Evolutionary conservation across 345 rosid species (phyloP), one percentile per base, ranked within the genome.

Genomic region (Gossypium raimondii): DNA sequence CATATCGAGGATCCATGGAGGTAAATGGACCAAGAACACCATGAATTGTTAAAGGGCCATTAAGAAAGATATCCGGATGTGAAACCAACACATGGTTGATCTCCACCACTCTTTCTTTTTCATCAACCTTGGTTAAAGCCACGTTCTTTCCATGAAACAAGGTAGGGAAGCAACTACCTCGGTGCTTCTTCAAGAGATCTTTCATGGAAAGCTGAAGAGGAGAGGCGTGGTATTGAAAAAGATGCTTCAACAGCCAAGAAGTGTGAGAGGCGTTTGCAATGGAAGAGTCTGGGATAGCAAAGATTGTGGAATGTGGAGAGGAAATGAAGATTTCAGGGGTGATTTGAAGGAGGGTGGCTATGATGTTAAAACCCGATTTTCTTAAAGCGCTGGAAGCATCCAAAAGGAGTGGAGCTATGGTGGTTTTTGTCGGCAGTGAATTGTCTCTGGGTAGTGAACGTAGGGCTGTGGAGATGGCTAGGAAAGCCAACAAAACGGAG

Each of bases 41-140:
- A 50, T 94, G 94, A 76, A 92, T 86, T 1, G 87, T 86, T 22
- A 89, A 58, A 14, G 84, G 80, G 50, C 82, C 89, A 72, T 84
- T 88, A 75, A 92, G 90, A 85, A 88, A 86, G 53, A 92, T 41
- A 72, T 94, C 86, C 2, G 97, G 97, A 56, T 89, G 86, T 7
- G 97, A 80, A 11, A 92, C 73, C 18, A 29, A 48, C 3, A 88
- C 89, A 72, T 78, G 81, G 59, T 92, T 91, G 76, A 94, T 85
- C 82, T 88, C 89, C 0, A 79, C 81, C 50, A 68, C 47, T 73
- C 85, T 86, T 70, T 79, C 59, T 65, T 69, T 66, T 0, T 72
- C 78, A 44, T 77, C 81, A 7, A 82, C 77, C 48, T 74, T 83
- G 58, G 95, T 88, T 65, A 89, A 18, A 50, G 84, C 74, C 55